Base-by-base conservation (phyloP, 2,329 filamentous ascomycete species). In the Xylariaceae sp. region DNA sequence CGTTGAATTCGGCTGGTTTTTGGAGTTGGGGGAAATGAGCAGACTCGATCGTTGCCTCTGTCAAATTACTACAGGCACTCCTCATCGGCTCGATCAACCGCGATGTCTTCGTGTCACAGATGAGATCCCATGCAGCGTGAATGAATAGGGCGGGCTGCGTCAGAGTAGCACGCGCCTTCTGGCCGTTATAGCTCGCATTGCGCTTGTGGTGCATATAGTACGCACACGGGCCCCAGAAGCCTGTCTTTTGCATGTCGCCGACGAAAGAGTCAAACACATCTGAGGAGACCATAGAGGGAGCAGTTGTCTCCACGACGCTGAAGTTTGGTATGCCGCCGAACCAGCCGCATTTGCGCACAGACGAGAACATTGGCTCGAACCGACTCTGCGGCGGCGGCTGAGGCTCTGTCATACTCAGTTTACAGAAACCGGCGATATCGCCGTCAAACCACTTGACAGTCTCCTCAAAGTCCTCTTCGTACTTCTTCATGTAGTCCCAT, bases 131-230 rank as follows among this genome's bases (percentile, higher is more conserved):
- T 35, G 61, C 63, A 0, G 66, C 69, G 40, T 71, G 65, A 17
- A 65, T 48, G 35, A 64, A 63, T 11, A 64, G 52, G 9, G 58
- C 59, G 1, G 63, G 63, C 35, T 42, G 17, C 10, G 17, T 39
- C 42, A 76, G 51, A n/a, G 42, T 44, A 1, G 4, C 7, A 27
- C 64, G 63, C 6, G 57, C 46, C 10, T 47, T 46, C 6, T 36
- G 33, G 5, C 7, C n/a, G 6, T 63, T 66, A 57, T 71, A 76
- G 32, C 62, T 63, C 3, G 51, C 54, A 49, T 77, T 76, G 12
- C 55, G 60, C 3, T 65, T 60, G 52, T 73, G 68, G 53, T 76
- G 72, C 22, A 70, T 52, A 49, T 76, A 76, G 38, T 51, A 55
- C 7, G 46, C 46, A 5, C n/a, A 17, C 2, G 18, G 17, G 2